A percentile compares a stretch with the other conserved stretches of the same genome.
These are phyloP conservation scores for Aplosporella prunicola DNA, from an alignment of 2,329 filamentous ascomycete genomes.

Conservation along the genomic window DNA sequence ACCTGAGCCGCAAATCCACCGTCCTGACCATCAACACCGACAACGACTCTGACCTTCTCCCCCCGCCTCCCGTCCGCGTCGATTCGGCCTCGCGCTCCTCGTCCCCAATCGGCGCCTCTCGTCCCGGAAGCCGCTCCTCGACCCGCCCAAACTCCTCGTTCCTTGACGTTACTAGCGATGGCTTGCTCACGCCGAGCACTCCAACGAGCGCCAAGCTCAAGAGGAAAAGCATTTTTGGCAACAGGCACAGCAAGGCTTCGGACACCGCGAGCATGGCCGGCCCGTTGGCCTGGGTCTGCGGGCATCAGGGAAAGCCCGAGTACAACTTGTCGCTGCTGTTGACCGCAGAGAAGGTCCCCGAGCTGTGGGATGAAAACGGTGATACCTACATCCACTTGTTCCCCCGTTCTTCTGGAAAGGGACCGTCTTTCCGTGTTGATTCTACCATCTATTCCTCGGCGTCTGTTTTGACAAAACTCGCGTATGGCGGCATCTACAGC, in stretches of 20 bases:
- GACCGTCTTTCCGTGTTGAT: slow-evolving; percentile 53
- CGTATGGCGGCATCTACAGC: slow-evolving; percentile 44
- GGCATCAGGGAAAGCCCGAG: slow-evolving; percentile 45
- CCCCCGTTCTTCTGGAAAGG: slow-evolving; percentile 45
- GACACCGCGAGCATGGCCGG: slow-evolving; percentile 15
- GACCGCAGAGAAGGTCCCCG: slow-evolving; percentile 44
- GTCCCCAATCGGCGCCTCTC: slow-evolving; percentile 2
- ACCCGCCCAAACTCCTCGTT: slow-evolving; percentile 7
- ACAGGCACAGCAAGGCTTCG: slow-evolving; percentile 18
- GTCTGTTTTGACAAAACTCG: slow-evolving; percentile 44
- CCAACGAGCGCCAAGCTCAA: slow-evolving; percentile 21
- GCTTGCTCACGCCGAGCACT: slow-evolving; percentile 8
- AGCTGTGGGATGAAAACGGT: slow-evolving; percentile 54
- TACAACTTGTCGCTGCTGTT: slow-evolving; percentile 46
- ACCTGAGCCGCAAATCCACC: slow-evolving; percentile 1
- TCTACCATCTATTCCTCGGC: slow-evolving; percentile 51
- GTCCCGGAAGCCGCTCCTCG: slow-evolving; percentile 3
- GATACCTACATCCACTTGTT: slow-evolving; percentile 56
- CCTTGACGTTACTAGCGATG: slow-evolving; percentile 7
- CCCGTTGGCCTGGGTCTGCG: slow-evolving; percentile 49
- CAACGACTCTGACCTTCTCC: slow-evolving; percentile 8
- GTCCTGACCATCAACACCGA: slow-evolving; percentile 3
- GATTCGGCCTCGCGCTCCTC: slow-evolving; percentile 8
- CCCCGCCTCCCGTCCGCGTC: slow-evolving; percentile 6
- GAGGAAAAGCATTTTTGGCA: slow-evolving; percentile 26